These are phyloP conservation scores for Lepraria neglecta DNA, from an alignment of 495 filamentous ascomycete genomes.

Conservation along the genomic window DNA sequence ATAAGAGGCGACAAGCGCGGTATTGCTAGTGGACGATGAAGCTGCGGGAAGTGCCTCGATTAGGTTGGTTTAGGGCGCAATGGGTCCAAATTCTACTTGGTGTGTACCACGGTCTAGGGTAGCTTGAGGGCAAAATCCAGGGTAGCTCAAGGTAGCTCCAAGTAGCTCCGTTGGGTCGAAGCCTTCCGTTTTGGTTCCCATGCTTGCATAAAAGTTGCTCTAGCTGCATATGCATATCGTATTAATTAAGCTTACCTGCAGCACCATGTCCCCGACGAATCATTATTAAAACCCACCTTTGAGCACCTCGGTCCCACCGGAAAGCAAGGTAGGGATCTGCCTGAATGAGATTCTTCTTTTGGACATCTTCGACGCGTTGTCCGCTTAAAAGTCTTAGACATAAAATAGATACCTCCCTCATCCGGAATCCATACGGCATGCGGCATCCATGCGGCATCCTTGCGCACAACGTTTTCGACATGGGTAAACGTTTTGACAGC, in stretches of 20 bases:
- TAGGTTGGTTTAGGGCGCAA: neutral
- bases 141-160: no score
- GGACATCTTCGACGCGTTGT: no score
- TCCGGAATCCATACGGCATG: neutral
- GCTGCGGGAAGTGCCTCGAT: neutral
- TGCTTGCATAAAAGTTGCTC: neutral
- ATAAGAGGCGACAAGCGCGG: constrained; percentile 22
- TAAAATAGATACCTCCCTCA: no score
- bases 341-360: no score
- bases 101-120: no score
- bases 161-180: neutral
- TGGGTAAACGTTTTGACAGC: neutral
- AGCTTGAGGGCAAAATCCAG: no score
- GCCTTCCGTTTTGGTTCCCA: constrained; percentile 6
- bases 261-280: neutral
- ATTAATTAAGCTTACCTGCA: constrained; percentile 13
- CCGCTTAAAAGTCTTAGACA: no score
- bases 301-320: constrained; percentile 2
- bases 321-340: constrained; percentile 3
- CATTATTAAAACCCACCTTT: neutral
- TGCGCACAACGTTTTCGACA: neutral
- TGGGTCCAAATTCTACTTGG: no score
- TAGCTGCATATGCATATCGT: constrained; percentile 14
- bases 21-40: neutral
- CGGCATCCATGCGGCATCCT: neutral